Percentiles rank a stretch among this genome's conserved stretches.
Conservation (phyloP, 164 flowering plant genomes). For the Echeveria elegans region DNA sequence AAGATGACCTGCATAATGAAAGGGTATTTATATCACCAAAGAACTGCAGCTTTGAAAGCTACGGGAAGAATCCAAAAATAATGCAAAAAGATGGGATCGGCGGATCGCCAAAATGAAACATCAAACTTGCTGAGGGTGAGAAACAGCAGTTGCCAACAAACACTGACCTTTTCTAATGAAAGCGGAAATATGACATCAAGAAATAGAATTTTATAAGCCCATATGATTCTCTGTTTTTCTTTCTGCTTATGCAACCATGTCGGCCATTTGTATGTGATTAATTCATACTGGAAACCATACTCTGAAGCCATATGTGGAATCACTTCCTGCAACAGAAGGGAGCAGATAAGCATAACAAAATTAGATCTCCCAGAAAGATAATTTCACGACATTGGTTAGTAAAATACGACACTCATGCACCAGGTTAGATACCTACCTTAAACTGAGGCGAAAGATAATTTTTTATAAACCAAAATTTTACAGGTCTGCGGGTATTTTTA, state of each 20-base stretch:
- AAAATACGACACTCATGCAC: not conserved
- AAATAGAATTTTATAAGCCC: conserved; percentile 97
- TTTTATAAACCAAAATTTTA: conserved; percentile 98
- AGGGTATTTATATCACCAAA: not conserved
- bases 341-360: not conserved
- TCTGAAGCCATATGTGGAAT: conserved; percentile 93
- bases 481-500: conserved; percentile 81
- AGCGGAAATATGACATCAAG: conserved; percentile 98
- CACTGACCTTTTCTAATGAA: conserved; percentile 76
- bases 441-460: conserved; percentile 97
- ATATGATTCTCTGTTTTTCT: conserved; percentile 93
- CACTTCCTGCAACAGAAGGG: conserved; percentile 50
- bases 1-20: conserved; percentile 76
- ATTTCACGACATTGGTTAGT: not conserved
- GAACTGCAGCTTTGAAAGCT: not conserved
- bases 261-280: conserved; percentile 97
- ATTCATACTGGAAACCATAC: conserved; percentile 89
- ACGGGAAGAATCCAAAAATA: not conserved
- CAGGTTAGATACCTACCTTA: conserved; percentile 41
- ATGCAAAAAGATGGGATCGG: not conserved
- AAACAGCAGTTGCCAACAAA: not conserved
- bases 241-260: conserved; percentile 97
- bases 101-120: not conserved
- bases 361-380: not conserved
- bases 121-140: not conserved